Evolutionary conservation across 768 basidiomycete species (phyloP).

Genomic region (Tylopilus intermedius): DNA sequence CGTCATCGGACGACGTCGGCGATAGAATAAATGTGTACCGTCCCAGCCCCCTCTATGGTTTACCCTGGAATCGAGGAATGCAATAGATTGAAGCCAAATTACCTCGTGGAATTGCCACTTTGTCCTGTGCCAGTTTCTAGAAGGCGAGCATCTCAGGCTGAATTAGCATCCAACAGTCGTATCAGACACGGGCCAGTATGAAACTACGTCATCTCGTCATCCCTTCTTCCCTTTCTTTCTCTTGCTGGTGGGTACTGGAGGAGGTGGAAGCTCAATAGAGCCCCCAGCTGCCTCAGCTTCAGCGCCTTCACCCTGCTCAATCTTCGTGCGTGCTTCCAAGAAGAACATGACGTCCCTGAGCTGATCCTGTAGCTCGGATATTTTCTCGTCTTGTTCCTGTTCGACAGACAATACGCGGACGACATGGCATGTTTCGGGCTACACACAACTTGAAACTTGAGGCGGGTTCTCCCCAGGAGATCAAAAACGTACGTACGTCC

Average conservation of each 20-base stretch:
- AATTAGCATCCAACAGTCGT: neutral
- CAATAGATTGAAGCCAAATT: no score
- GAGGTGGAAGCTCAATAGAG: conserved; percentile 47
- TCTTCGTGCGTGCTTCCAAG: conserved; percentile 78
- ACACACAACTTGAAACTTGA: neutral
- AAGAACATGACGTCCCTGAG: conserved; percentile 93
- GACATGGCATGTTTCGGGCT: conserved; percentile 91
- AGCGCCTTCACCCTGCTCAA: conserved; percentile 67
- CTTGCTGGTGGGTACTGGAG: conserved; percentile 26
- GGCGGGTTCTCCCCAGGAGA: neutral
- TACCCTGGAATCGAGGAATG: neutral
- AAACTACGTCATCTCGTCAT: conserved; percentile 3
- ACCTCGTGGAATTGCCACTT: neutral
- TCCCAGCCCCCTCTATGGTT: neutral
- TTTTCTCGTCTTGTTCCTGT: conserved; percentile 45
- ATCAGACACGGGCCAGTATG: neutral
- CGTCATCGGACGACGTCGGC: conserved; percentile 18
- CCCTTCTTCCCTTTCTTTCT: conserved; percentile 46
- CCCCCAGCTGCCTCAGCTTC: conserved; percentile 76
- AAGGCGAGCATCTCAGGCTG: neutral
- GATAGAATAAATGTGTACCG: neutral
- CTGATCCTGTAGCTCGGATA: conserved; percentile 82
- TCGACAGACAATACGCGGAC: conserved; percentile 73
- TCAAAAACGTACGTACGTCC: conserved; percentile 45
- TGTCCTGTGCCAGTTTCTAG: neutral